Evolutionary conservation across 1,139 yeast genomes (phyloP).

Genomic region (Geotrichum aggregatum): DNA sequence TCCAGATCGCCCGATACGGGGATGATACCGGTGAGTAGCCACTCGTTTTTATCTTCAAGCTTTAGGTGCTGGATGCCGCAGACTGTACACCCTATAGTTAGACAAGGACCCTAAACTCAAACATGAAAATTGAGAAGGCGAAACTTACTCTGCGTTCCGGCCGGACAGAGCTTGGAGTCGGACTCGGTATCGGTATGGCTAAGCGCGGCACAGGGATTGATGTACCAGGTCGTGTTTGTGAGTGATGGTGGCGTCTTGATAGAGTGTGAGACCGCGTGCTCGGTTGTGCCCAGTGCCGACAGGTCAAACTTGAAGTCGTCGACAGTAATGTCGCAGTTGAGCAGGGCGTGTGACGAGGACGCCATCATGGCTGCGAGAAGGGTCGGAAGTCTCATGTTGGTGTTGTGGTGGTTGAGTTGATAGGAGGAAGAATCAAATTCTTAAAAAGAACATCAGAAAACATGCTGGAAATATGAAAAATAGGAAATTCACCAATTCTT

Average conservation of each 20-base stretch:
- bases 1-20: conserved; percentile 42
- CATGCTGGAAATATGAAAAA: conserved; percentile 3
- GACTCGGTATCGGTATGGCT: conserved; percentile 27
- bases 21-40: conserved; percentile 53
- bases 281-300: conserved; percentile 44
- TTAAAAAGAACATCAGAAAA: not conserved
- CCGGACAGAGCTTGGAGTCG: conserved; percentile 50
- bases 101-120: not conserved
- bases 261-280: conserved; percentile 41
- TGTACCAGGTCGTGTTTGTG: conserved; percentile 59
- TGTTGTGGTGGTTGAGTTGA: not conserved
- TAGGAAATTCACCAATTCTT: not conserved
- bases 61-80: conserved; percentile 51
- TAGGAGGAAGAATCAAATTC: not conserved
- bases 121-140: not conserved
- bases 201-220: conserved; percentile 63
- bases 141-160: conserved; percentile 49
- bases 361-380: conserved; percentile 10
- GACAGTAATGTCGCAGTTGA: conserved; percentile 49
- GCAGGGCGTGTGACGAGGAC: conserved; percentile 34
- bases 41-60: conserved; percentile 33
- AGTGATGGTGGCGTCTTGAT: conserved; percentile 74
- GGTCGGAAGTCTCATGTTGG: not conserved
- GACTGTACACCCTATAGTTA: conserved; percentile 18
- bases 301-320: conserved; percentile 44